phyloP scores from a whole-genome alignment of 306 rosid species.

The Vigna reflexopilosa region DNA sequence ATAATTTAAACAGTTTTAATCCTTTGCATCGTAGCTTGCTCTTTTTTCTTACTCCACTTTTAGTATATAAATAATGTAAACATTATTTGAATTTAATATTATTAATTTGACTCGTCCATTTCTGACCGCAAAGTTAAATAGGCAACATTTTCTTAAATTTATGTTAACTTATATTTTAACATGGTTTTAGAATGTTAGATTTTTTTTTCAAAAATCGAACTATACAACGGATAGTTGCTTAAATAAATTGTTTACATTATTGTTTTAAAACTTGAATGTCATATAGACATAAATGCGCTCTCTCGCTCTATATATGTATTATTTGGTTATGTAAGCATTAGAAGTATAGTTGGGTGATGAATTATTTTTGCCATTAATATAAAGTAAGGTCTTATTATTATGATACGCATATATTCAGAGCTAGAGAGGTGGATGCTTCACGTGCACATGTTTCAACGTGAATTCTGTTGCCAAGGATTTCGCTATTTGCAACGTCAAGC shows the following conservation, averaged over 20 bases:
- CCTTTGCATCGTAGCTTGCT: too few species aligned
- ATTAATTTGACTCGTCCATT: too few species aligned
- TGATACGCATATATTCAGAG: neutral
- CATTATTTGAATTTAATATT: neutral
- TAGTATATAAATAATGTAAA: neutral
- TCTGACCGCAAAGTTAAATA: too few species aligned
- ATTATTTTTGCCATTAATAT: neutral
- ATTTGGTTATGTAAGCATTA: neutral
- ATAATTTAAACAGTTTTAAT: too few species aligned
- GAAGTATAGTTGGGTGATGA: slow-evolving; percentile 1
- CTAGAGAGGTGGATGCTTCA: neutral
- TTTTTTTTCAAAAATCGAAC: too few species aligned
- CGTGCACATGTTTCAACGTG: slow-evolving; percentile 18
- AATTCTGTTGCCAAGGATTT: neutral
- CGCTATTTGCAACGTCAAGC: neutral
- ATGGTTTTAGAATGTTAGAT: too few species aligned
- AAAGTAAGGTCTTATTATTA: neutral
- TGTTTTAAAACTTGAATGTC: too few species aligned
- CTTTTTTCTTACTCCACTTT: too few species aligned
- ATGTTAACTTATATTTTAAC: too few species aligned
- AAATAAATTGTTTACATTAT: too few species aligned
- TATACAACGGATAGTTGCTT: too few species aligned
- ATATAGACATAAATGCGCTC: too few species aligned
- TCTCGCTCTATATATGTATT: neutral
- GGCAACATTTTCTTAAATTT: neutral